These are phyloP conservation scores for Alnus rubra DNA, from an alignment of 306 rosid species.

Conservation along the genomic window DNA sequence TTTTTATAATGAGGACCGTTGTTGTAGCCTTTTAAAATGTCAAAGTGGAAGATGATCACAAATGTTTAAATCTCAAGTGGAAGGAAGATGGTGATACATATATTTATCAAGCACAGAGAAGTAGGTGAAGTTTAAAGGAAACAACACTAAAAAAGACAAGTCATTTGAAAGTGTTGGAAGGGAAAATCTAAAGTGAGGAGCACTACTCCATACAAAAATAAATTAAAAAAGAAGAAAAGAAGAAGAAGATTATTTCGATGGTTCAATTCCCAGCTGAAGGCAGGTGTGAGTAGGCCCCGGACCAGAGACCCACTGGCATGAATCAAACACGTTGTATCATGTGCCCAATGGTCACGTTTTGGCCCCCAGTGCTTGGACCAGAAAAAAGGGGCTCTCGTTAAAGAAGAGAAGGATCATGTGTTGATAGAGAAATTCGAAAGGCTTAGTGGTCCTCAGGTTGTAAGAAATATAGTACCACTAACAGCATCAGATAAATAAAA, in stretches of 20 bases:
- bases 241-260: too few relatives aligned
- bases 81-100: neutral
- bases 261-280: too few relatives aligned
- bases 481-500: too few relatives aligned
- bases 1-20: neutral
- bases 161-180: neutral
- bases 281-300: too few relatives aligned
- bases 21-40: neutral
- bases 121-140: neutral
- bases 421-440: too few relatives aligned
- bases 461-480: too few relatives aligned
- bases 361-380: neutral
- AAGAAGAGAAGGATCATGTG: conserved; percentile 11
- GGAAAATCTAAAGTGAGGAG: neutral
- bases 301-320: too few relatives aligned
- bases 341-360: conserved; percentile 25
- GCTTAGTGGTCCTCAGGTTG: too few relatives aligned
- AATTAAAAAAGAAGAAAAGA: too few relatives aligned
- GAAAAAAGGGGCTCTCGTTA: conserved; percentile 14
- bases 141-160: neutral
- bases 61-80: conserved; percentile 24
- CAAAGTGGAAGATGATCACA: too few relatives aligned
- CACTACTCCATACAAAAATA: neutral
- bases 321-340: conserved; percentile 6
- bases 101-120: neutral